Percentiles rank a stretch among this genome's conserved stretches.
Evolutionary conservation across 164 flowering plant species (phyloP).

Genomic region (Vitis amurensis): DNA sequence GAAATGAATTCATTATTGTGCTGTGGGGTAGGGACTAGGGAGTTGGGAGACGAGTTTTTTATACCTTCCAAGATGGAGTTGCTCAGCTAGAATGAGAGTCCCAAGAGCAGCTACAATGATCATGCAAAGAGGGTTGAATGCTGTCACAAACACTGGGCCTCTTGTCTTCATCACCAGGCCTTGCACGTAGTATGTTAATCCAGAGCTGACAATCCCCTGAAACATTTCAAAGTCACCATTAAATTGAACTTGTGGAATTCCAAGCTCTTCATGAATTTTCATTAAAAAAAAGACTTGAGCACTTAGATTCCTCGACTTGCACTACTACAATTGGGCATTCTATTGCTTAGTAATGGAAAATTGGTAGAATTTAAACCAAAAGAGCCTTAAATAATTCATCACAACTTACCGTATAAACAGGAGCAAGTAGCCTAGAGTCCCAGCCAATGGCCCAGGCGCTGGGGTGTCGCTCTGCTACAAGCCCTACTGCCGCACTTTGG

Average conservation of each 20-base stretch:
- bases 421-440: slow-evolving; percentile 49
- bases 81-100: slow-evolving; percentile 39
- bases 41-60: background rate
- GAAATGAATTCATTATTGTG: background rate
- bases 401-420: slow-evolving; percentile 38
- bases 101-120: slow-evolving; percentile 43
- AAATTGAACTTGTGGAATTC: too few relatives aligned
- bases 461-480: slow-evolving; percentile 37
- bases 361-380: too few relatives aligned
- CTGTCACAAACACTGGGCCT: slow-evolving; percentile 60
- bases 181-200: slow-evolving; percentile 59
- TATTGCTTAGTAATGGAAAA: too few relatives aligned
- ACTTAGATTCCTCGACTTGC: background rate
- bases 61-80: slow-evolving; percentile 55
- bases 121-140: slow-evolving; percentile 62
- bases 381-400: background rate
- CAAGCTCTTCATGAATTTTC: too few relatives aligned
- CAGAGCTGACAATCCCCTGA: slow-evolving; percentile 58
- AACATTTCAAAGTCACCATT: background rate
- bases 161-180: slow-evolving; percentile 49
- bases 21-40: too few relatives aligned
- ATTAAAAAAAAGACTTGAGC: too few relatives aligned
- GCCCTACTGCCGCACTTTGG: slow-evolving; percentile 35
- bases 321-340: too few relatives aligned
- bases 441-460: slow-evolving; percentile 48